A percentile compares a stretch with the other conserved stretches of the same genome.
Evolutionary conservation across 352 stramenopile species (phyloP).

Genomic region (Globisporangium cylindrosporum): DNA sequence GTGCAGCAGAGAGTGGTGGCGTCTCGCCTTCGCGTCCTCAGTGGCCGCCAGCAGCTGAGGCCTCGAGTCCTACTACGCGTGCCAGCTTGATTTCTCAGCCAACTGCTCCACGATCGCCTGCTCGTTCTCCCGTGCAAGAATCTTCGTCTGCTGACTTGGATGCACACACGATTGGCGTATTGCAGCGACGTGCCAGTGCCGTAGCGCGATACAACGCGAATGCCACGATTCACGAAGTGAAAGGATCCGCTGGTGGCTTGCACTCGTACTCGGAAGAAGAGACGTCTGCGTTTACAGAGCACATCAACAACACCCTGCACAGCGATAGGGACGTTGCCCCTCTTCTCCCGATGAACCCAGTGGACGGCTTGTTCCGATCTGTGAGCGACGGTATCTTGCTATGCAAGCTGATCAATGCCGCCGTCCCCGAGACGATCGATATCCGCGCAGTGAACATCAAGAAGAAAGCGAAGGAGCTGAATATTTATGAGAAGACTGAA

Average conservation of each 20-base stretch:
- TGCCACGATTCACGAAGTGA: conserved; percentile 77
- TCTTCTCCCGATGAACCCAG: conserved; percentile 73
- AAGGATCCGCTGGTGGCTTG: conserved; percentile 64
- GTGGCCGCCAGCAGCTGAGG: conserved; percentile 37
- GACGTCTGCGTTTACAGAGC: conserved; percentile 87
- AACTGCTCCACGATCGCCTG: conserved; percentile 17
- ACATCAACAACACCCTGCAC: conserved; percentile 90
- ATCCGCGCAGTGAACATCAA: conserved; percentile 83
- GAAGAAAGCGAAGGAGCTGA: conserved; percentile 75
- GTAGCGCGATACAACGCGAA: conserved; percentile 57
- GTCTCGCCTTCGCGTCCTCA: conserved; percentile 26
- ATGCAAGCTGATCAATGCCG: conserved; percentile 92
- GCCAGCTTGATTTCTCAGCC: conserved; percentile 14
- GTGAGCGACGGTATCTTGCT: conserved; percentile 85
- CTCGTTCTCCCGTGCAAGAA: conserved; percentile 15
- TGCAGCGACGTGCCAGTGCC: conserved; percentile 62
- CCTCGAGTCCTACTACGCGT: neutral
- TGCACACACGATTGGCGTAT: conserved; percentile 48
- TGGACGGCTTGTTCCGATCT: conserved; percentile 77
- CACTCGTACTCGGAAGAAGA: conserved; percentile 92
- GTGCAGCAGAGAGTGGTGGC: conserved; percentile 9
- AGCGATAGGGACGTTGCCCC: conserved; percentile 59
- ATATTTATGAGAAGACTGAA: conserved; percentile 87
- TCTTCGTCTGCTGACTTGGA: conserved; percentile 23
- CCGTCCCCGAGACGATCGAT: conserved; percentile 92